Base-by-base conservation (phyloP, 2,329 filamentous ascomycete genomes). In the Helminthosporium solani region DNA sequence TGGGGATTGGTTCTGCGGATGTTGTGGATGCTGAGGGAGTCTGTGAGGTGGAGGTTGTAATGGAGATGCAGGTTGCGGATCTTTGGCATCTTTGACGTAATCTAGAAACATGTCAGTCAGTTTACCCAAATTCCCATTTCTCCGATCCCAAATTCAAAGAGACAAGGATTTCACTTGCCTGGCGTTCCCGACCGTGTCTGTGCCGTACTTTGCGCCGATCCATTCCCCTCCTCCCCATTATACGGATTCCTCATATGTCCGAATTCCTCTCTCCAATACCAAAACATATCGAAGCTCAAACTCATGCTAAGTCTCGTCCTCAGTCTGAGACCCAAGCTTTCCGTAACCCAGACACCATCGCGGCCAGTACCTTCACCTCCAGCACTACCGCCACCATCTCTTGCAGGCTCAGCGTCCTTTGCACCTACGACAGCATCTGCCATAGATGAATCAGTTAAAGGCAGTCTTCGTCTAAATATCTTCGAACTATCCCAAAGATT, bases 251-350 rank as follows among this genome's bases (percentile, higher is more conserved):
- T 50, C 63, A 67, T 66, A 43, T 68, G 61, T 19, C 63, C 61
- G 25, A 69, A 70, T 28, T 68, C 66, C 46, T 68, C 67, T 40
- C 67, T 52, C 67, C 67, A 70, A 37, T 68, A 70, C 67, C 67
- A 70, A 48, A 70, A 69, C 65, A 68, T 69, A 39, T 70, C 67
- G 36, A 69, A 70, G 33, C 58, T 67, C 14, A 70, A 57, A 40
- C 65, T 68, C 67, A 70, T 70, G 39, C 62, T 67, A 12, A 70
- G 49, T 37, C 66, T 46, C 8, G 63, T 69, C 35, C 67, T 50
- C 23, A 70, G 39, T 28, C 64, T 53, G 16, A 70, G 44, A 7
- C 61, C 61, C 2, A 70, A 50, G 31, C 61, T 61, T 38, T 70
- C 66, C 6, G 66, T 34, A 15, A 50, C 57, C 6, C 67, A 67